Evolutionary conservation across 805 yeast genomes (phyloP).

Genomic region (Teunomyces barrocoloradensis): DNA sequence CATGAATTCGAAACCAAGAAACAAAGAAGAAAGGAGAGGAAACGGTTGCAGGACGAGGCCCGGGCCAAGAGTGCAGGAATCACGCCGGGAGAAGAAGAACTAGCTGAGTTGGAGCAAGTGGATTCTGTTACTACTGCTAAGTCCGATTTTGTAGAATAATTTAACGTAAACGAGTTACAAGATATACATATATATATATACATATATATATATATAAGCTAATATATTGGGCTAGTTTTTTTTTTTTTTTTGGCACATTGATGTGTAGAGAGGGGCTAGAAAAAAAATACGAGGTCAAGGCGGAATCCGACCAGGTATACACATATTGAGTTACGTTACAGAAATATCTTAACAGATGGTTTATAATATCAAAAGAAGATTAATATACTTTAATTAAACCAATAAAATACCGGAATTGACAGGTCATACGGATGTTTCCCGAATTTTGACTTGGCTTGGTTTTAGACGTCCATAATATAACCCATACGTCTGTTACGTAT

Average conservation of each 20-base stretch:
- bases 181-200: background rate
- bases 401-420: too few relatives aligned
- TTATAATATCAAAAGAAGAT: too few relatives aligned
- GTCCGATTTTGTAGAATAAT: background rate
- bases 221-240: background rate
- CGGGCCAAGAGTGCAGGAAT: constrained; percentile 4
- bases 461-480: too few relatives aligned
- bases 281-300: too few relatives aligned
- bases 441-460: too few relatives aligned
- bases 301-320: too few relatives aligned
- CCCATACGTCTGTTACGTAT: too few relatives aligned
- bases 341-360: too few relatives aligned
- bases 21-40: constrained; percentile 53
- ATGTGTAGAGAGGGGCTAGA: too few relatives aligned
- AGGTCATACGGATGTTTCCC: too few relatives aligned
- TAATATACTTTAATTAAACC: too few relatives aligned
- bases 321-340: too few relatives aligned
- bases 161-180: background rate
- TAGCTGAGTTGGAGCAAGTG: background rate
- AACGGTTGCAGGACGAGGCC: constrained; percentile 33
- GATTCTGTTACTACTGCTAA: background rate
- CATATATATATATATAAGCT: background rate
- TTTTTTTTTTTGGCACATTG: background rate
- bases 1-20: constrained; percentile 95
- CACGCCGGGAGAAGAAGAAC: background rate